Conservation (phyloP, 148 eudicot genomes). For the Persicaria maculosa region DNA sequence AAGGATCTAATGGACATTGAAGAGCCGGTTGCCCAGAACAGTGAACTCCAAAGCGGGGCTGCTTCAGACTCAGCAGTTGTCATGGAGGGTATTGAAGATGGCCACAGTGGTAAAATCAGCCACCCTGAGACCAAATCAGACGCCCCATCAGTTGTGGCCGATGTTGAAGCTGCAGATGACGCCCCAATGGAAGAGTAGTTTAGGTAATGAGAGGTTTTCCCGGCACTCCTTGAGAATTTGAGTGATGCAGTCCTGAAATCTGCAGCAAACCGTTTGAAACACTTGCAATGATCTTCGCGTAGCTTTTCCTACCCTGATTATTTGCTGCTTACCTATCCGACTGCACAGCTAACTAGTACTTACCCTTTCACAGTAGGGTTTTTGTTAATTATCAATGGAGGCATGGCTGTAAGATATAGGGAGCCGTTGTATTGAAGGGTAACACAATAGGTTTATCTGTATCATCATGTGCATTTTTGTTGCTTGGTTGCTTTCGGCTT, state of each 20-base stretch:
- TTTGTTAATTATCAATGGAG: not conserved
- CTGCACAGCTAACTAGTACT: not conserved
- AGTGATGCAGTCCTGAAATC: not conserved
- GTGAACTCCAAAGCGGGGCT: constrained; percentile 19
- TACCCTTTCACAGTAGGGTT: not conserved
- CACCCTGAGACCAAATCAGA: constrained; percentile 18
- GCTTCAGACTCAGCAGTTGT: constrained; percentile 7
- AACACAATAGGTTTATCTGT: not conserved
- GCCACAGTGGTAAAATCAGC: constrained; percentile 24
- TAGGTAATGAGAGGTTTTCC: not conserved
- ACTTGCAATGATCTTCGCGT: not conserved
- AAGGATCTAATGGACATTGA: constrained; percentile 23
- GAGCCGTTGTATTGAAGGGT: constrained; percentile 5
- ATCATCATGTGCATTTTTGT: not conserved
- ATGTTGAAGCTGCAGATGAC: constrained; percentile 23
- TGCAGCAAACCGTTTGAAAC: too few species aligned
- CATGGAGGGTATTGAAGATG: constrained; percentile 15
- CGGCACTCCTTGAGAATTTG: not conserved
- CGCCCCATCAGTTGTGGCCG: constrained; percentile 18
- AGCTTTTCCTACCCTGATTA: not conserved
- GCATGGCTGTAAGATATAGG: constrained; percentile 5
- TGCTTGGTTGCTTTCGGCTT: too few species aligned
- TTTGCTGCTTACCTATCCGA: not conserved
- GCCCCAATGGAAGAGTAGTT: constrained; percentile 7
- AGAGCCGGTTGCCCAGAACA: constrained; percentile 19